Conservation (phyloP, 345 rosid species). For the Alliaria petiolata region DNA sequence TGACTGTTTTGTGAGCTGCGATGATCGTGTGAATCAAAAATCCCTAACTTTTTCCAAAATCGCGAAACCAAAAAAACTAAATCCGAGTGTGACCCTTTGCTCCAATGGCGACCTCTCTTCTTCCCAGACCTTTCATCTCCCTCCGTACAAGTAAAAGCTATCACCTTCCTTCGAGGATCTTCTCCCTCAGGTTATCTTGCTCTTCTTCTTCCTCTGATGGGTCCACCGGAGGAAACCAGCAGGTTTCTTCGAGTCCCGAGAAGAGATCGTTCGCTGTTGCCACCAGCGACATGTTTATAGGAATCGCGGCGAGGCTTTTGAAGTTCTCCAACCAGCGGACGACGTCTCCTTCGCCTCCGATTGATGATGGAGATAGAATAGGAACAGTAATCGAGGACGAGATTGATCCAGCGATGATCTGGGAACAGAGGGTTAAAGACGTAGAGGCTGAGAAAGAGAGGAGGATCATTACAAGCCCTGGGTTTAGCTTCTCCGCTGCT, state of each 20-base stretch:
- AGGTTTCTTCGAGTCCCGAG: slow-evolving; percentile 32
- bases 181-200: slow-evolving; percentile 5
- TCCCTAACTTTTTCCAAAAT: neutral
- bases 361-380: slow-evolving; percentile 38
- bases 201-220: slow-evolving; percentile 1
- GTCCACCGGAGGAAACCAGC: neutral
- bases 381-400: slow-evolving; percentile 61
- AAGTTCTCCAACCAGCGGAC: slow-evolving; percentile 8
- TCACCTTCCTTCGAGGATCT: neutral
- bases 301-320: slow-evolving; percentile 58
- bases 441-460: slow-evolving; percentile 77
- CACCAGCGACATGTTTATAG: slow-evolving; percentile 73
- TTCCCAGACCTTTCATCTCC: slow-evolving; percentile 14
- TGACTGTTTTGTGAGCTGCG: slow-evolving; percentile 13
- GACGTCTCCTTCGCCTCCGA: neutral
- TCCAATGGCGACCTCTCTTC: slow-evolving; percentile 21
- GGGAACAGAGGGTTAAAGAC: slow-evolving; percentile 84
- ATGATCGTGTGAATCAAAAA: slow-evolving; percentile 25
- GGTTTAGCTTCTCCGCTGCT: slow-evolving; percentile 95
- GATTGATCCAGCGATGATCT: slow-evolving; percentile 65
- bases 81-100: neutral
- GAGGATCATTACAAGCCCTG: slow-evolving; percentile 72
- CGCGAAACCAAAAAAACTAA: neutral
- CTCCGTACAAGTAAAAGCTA: slow-evolving; percentile 19
- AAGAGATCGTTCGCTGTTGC: slow-evolving; percentile 59